A percentile compares a stretch with the other conserved stretches of the same genome.
Conservation (phyloP, 169 alveolate genomes). For the Plasmodium inui region DNA sequence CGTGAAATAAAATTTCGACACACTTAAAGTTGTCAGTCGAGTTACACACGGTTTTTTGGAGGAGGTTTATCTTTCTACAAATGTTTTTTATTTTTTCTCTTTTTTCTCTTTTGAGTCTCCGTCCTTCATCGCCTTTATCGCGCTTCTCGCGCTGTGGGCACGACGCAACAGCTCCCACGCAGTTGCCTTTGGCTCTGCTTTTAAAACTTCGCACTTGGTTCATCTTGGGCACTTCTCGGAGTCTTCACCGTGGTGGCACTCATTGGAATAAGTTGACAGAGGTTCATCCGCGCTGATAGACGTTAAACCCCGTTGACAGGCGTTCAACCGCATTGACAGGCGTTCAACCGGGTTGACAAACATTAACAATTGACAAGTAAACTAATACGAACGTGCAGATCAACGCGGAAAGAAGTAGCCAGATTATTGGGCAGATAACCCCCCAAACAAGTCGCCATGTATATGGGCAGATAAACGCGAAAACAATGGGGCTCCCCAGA, state of each 20-base stretch:
- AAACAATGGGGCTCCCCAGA: background rate
- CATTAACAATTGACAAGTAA: background rate
- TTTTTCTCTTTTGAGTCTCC: conserved; percentile 32
- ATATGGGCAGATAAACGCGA: background rate
- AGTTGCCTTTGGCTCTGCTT: background rate
- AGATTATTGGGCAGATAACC: background rate
- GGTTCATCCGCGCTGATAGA: no score
- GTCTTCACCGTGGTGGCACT: background rate
- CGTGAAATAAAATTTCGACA: conserved; percentile 43
- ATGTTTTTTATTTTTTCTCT: conserved; percentile 38
- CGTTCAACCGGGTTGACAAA: background rate
- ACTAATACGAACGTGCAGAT: background rate
- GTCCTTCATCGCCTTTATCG: background rate
- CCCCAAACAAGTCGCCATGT: background rate
- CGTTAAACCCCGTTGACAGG: no score
- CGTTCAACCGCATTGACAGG: background rate
- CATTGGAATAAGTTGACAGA: background rate
- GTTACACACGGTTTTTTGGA: conserved; percentile 2
- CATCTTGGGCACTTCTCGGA: background rate
- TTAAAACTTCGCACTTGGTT: conserved; percentile 1
- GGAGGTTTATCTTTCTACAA: conserved; percentile 26
- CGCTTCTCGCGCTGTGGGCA: background rate
- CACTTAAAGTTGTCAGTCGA: conserved; percentile 46
- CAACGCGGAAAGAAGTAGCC: background rate
- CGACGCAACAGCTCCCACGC: background rate